Percentiles rank a stretch among this genome's conserved stretches.
phyloP scores from a whole-genome alignment of 2,329 filamentous ascomycete genomes.

The Diaporthe sp. region DNA sequence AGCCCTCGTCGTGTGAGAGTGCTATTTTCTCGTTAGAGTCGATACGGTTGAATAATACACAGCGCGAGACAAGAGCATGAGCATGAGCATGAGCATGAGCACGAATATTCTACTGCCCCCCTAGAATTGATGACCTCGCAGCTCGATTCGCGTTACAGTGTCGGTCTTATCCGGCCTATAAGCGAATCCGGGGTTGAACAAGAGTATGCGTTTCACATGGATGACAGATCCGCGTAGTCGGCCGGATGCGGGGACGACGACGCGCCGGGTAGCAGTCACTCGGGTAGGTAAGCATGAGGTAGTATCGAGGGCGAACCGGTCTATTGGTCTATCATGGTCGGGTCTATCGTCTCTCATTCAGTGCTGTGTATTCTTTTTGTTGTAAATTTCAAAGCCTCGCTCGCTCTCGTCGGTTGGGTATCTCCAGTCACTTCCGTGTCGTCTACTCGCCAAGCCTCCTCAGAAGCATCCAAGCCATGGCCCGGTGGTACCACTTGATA shows the following conservation, averaged over 20 bases:
- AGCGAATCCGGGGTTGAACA: neutral
- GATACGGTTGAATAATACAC: neutral
- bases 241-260: neutral
- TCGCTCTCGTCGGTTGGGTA: conserved; percentile 32
- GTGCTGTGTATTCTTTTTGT: conserved; percentile 4
- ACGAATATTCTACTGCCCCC: neutral
- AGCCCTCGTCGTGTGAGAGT: neutral
- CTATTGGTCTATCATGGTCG: conserved; percentile 16
- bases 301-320: conserved; percentile 26
- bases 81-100: neutral
- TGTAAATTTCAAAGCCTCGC: conserved; percentile 8
- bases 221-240: conserved; percentile 8
- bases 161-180: neutral
- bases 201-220: neutral
- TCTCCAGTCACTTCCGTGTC: conserved; percentile 28
- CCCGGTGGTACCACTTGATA: conserved; percentile 13
- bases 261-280: neutral
- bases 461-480: conserved; percentile 13
- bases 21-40: neutral
- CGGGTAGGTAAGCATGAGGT: neutral
- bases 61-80: neutral
- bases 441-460: conserved; percentile 21
- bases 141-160: neutral
- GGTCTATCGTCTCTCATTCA: conserved; percentile 27
- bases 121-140: neutral